A percentile compares a stretch with the other conserved stretches of the same genome.
Evolutionary conservation across 495 filamentous ascomycete species (phyloP).

Genomic region (Podospora conica): DNA sequence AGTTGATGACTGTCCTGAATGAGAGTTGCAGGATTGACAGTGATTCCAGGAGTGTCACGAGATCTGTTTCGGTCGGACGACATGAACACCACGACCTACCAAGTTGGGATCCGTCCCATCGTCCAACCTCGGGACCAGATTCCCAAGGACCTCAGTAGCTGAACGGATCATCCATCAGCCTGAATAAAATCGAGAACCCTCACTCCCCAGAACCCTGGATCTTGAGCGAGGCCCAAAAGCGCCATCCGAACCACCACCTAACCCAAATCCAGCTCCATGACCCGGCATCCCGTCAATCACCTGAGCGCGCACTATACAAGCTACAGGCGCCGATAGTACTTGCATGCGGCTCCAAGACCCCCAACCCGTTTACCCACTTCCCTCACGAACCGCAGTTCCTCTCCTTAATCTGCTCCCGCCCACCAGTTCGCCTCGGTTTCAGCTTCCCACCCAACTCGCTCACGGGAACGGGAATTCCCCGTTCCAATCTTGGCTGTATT

Average conservation of each 20-base stretch:
- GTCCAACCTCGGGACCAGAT: neutral
- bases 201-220: neutral
- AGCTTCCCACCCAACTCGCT: neutral
- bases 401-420: neutral
- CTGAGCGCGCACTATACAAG: neutral
- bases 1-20: neutral
- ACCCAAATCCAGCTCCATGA: neutral
- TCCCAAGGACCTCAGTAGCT: neutral
- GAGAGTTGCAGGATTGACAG: neutral
- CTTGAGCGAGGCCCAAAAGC: neutral
- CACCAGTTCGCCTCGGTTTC: neutral
- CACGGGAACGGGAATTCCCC: neutral
- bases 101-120: neutral
- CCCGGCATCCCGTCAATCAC: neutral
- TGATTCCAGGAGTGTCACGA: neutral
- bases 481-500: conserved; percentile 16
- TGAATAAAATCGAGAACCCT: neutral
- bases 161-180: neutral
- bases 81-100: neutral
- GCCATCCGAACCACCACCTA: neutral
- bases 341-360: neutral
- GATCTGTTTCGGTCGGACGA: neutral
- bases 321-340: neutral
- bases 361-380: neutral
- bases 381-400: neutral